Evolutionary conservation across 441 rosid species (phyloP), one percentile per base, ranked within the genome.

Genomic region (Adansonia madagascariensis): DNA sequence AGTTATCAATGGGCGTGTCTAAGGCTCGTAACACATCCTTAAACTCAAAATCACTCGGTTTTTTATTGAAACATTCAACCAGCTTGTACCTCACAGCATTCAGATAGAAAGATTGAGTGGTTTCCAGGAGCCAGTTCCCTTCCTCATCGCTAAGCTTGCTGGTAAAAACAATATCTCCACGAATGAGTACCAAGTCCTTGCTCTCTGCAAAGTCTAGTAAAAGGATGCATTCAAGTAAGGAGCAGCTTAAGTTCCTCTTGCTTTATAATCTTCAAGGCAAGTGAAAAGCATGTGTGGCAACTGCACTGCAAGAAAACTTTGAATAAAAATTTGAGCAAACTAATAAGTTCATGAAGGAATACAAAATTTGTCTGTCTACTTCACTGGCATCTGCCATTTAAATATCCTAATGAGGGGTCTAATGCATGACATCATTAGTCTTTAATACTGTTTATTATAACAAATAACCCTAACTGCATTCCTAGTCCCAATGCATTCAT

Each of bases 181-280:
- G 88, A 66, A 92, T 85, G 39, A 93, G 91, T 43, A 94, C 97
- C 89, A 93, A 78, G 81, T 86, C 95, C 81, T 91, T 93, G 74
- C 83, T 92, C 71, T 92, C 95, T 15, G 89, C 84, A 46, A 95
- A 89, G 53, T 95, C 97, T 0, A 89, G 89, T 93, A 95, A 75
- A 86, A 92, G 0, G 92, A 55, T 44, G 79, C 81, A 0, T 92
- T 89, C 74, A 89, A 80, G 83, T 92, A 94, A 7, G 97, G 99
- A 79, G 99, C 71, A 0, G 97, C 95, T 85, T 93, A 94, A 77
- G 98, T 89, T 85, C 99, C 98, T 82, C 94, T 90, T 56, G 94
- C 96, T 84, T 90, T 95, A 88, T 95, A 95, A 86, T 95, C 99
- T 87, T 93, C 99, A 14, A 94, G 97, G 74, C 99, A 91, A 1